Evolutionary conservation across 129 eudicot genomes (phyloP).

Genomic region (Escallonia herrerae): DNA sequence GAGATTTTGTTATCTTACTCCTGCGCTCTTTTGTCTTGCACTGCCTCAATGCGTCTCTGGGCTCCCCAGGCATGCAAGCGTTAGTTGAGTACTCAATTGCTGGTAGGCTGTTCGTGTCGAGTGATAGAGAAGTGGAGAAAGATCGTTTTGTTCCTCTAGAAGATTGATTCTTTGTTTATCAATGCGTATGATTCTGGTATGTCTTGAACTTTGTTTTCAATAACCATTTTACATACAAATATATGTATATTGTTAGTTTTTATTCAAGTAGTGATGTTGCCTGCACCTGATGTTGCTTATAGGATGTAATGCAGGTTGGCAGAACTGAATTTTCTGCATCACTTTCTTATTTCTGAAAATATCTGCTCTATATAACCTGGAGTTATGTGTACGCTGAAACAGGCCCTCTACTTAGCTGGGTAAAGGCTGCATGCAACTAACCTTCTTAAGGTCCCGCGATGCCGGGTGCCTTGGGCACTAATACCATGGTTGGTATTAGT

Average conservation of each 20-base stretch:
- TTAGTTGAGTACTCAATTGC: constrained; percentile 1
- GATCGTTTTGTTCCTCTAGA: neutral
- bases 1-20: constrained; percentile 4
- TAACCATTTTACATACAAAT: too few species aligned
- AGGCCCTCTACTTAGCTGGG: too few species aligned
- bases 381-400: too few species aligned
- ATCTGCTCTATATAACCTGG: too few species aligned
- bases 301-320: neutral
- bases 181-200: neutral
- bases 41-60: neutral
- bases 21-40: neutral
- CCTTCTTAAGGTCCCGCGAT: too few species aligned
- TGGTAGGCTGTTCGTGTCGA: neutral
- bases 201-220: neutral
- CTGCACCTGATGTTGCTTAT: constrained; percentile 3
- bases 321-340: constrained; percentile 2
- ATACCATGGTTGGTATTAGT: neutral
- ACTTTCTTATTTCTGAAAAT: neutral
- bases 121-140: neutral
- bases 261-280: neutral
- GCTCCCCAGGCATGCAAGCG: neutral
- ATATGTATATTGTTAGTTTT: neutral
- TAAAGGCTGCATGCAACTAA: too few species aligned
- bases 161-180: neutral
- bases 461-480: too few species aligned